Evolutionary conservation across 495 filamentous ascomycete genomes (phyloP), one percentile per base, ranked within the genome.

Genomic region (Hypoxylon fuscum): DNA sequence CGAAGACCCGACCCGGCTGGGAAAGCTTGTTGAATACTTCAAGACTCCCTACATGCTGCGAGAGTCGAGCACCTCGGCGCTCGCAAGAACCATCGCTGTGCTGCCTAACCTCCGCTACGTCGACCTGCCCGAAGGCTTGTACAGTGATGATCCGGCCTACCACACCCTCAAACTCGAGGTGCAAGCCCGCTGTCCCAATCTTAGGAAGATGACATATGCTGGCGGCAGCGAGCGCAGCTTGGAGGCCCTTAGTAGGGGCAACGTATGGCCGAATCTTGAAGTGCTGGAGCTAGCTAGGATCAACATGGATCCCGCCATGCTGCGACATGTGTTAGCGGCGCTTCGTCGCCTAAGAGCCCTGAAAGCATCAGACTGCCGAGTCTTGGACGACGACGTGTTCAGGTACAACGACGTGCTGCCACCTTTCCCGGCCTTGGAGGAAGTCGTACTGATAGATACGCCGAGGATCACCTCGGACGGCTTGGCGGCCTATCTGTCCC

Each of bases 11-110:
- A 80, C 81, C 7, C 76, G 78, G 25, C 77, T 95, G 12, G 92
- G 85, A 0, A 71, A 76, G 4, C 77, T 83, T 21, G 90, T 97
- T 9, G 76, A 88, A 57, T 90, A 88, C 52, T 77, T 98, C 50
- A 94, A 96, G 76, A 88, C 90, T 66, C 91, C 95, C n/a, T 98
- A 97, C 73, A 97, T 97, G 95, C 88, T 92, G 41, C 87, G 95
- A 38, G 94, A 97, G 75, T 88, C 89, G 5, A 90, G 84, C 77
- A 93, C 92, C 72, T 80, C 90, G 31, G 89, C 91, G 55, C 84
- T 97, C 48, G 95, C 95, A 12, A 85, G 92, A 38, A 91, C 89
- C 17, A 88, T 97, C 32, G 91, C 90, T 29, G 89, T 95, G 0
- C 77, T 90, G n/a, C 90, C 91, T 15, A 89, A 92, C 59, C 81